Base-by-base conservation (phyloP, 2,329 filamentous ascomycete species). In the Aspergillus niger region DNA sequence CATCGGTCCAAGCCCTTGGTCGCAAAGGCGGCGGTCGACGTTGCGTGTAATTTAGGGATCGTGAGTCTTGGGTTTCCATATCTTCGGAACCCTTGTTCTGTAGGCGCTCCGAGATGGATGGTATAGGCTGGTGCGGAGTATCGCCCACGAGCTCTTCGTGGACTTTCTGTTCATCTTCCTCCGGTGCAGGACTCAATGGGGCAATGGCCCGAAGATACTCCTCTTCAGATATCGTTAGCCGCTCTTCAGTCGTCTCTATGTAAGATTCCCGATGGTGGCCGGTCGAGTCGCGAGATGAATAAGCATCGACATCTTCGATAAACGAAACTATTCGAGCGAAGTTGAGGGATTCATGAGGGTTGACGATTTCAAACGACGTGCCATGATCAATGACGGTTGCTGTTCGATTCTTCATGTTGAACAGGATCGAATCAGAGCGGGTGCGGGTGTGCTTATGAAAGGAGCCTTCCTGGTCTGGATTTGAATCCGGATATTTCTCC, bases 321-420 rank as follows among this genome's bases (percentile, higher is more conserved):
- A 69, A 74, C 8, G 74, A 76, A 30, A 75, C 71, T 20, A 76
- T 75, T 17, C 72, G 69, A 11, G 72, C 67, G n/a, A 74, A 63
- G 52, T 72, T 69, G 17, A 76, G 61, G 8, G 74, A 76, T 54
- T 73, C 71, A 53, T 72, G 72, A 28, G 74, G 75, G 39, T 77
- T 77, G 17, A 77, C 57, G 17, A 77, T 77, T 36, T 77, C 74
- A 50, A 77, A 77, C 8, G 68, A 70, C 8, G 73, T 65, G 11
- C 75, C 75, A 50, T 75, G 69, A 58, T 75, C 70, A 30, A 69
- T 67, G 43, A 77, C 63, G 57, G 70, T 75, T 56, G 69, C 55
- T 28, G 63, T 62, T 57, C 68, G 60, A 59, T 67, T 65, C 43
- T 68, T 67, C 30, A 62, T 52, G 47, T 63, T 68, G 55, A 69